These are phyloP conservation scores for Tylopilus vinaceipallidus DNA, from an alignment of 768 basidiomycete genomes.

Conservation along the genomic window DNA sequence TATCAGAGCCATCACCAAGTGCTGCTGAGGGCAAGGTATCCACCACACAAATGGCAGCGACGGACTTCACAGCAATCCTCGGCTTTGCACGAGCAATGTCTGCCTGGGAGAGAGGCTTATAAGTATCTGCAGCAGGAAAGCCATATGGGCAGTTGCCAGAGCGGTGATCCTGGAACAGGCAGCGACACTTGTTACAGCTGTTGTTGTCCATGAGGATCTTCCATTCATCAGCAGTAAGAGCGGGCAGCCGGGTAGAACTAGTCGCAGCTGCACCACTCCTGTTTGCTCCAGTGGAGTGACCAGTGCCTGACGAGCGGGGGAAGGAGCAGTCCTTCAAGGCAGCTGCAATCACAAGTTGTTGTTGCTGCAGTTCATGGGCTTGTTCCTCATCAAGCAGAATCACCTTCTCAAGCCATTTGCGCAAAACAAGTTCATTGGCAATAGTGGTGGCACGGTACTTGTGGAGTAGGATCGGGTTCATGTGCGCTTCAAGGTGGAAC, in stretches of 20 bases:
- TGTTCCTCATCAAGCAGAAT: not conserved
- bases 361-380: not conserved
- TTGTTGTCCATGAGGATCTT: slow-evolving; percentile 9
- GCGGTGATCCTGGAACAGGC: not conserved
- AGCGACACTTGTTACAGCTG: slow-evolving; percentile 28
- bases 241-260: slow-evolving; percentile 3
- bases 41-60: not conserved
- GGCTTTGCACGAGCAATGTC: not conserved
- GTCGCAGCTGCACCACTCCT: too few species aligned
- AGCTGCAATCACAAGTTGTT: not conserved
- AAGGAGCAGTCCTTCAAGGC: too few species aligned
- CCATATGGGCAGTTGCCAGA: slow-evolving; percentile 16
- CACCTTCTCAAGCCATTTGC: not conserved
- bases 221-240: slow-evolving; percentile 7
- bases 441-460: not conserved
- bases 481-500: slow-evolving; percentile 17
- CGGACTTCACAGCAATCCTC: too few species aligned
- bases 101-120: slow-evolving; percentile 2
- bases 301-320: too few species aligned
- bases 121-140: slow-evolving; percentile 14
- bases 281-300: too few species aligned
- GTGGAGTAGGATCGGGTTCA: slow-evolving; percentile 8
- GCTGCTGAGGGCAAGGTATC: slow-evolving; percentile 1
- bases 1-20: not conserved
- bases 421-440: not conserved